Percentiles rank a stretch among this genome's conserved stretches.
phyloP scores from a whole-genome alignment of 306 rosid species.

The Cucumis cinereus region DNA sequence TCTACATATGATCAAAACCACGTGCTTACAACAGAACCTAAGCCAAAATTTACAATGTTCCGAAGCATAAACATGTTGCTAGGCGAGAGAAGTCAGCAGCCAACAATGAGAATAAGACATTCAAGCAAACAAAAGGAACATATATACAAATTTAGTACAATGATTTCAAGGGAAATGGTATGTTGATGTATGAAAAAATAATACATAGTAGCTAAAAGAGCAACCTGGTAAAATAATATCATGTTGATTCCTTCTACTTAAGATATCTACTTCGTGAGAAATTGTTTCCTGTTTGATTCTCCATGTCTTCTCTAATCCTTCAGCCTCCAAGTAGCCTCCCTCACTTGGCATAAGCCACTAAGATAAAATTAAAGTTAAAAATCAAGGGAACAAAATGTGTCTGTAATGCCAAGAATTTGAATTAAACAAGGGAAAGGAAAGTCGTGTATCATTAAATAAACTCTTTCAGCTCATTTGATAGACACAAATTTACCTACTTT shows the following conservation, averaged over 20 bases:
- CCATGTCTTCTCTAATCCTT: conserved; percentile 79
- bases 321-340: conserved; percentile 70
- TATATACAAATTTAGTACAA: neutral
- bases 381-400: neutral
- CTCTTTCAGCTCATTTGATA: neutral
- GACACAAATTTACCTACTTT: neutral
- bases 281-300: conserved; percentile 61
- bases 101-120: neutral
- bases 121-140: neutral
- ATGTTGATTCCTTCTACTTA: conserved; percentile 49
- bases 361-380: neutral
- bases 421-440: neutral
- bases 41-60: neutral
- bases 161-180: neutral
- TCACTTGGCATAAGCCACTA: conserved; percentile 89
- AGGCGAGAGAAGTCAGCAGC: neutral
- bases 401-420: neutral
- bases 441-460: neutral
- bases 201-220: neutral
- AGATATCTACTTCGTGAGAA: conserved; percentile 52
- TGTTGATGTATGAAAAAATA: neutral
- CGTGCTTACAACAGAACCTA: neutral
- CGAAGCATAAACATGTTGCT: neutral
- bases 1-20: neutral
- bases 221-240: conserved; percentile 76